Conservation (phyloP, 352 stramenopile species). For the Phytophthora macrochlamydospora region DNA sequence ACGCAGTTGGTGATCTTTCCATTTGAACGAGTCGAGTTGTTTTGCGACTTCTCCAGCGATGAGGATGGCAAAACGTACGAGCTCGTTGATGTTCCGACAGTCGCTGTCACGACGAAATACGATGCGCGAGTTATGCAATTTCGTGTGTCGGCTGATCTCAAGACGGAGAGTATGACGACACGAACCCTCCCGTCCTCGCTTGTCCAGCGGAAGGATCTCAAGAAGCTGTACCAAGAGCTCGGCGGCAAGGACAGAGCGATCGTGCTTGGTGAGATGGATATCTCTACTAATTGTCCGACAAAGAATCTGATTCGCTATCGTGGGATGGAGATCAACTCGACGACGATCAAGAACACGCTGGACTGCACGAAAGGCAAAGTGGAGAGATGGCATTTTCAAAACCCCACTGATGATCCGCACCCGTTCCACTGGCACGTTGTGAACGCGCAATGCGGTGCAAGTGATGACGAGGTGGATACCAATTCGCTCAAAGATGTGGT, state of each 20-base stretch:
- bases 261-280: slow-evolving; percentile 63
- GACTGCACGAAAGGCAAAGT: slow-evolving; percentile 73
- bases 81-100: slow-evolving; percentile 47
- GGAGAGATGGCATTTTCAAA: slow-evolving; percentile 82
- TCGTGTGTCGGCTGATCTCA: slow-evolving; percentile 40
- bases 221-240: slow-evolving; percentile 44
- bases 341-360: slow-evolving; percentile 54
- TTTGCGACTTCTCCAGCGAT: slow-evolving; percentile 61
- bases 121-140: slow-evolving; percentile 58
- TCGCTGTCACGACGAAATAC: slow-evolving; percentile 49
- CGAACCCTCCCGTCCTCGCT: slow-evolving; percentile 42
- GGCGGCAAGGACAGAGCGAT: slow-evolving; percentile 59
- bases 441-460: slow-evolving; percentile 72
- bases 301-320: slow-evolving; percentile 58
- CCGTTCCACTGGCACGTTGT: slow-evolving; percentile 83
- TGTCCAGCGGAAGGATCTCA: slow-evolving; percentile 55
- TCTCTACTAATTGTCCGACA: slow-evolving; percentile 39
- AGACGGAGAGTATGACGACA: slow-evolving; percentile 43
- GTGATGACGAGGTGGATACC: slow-evolving; percentile 64
- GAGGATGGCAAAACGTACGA: slow-evolving; percentile 52
- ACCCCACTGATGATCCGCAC: slow-evolving; percentile 75
- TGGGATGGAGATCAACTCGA: slow-evolving; percentile 57
- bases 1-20: slow-evolving; percentile 50
- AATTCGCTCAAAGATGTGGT: slow-evolving; percentile 77
- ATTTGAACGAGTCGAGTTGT: slow-evolving; percentile 61